These are phyloP conservation scores for Strobilomyces dryophilus DNA, from an alignment of 768 basidiomycete genomes.

Conservation along the genomic window DNA sequence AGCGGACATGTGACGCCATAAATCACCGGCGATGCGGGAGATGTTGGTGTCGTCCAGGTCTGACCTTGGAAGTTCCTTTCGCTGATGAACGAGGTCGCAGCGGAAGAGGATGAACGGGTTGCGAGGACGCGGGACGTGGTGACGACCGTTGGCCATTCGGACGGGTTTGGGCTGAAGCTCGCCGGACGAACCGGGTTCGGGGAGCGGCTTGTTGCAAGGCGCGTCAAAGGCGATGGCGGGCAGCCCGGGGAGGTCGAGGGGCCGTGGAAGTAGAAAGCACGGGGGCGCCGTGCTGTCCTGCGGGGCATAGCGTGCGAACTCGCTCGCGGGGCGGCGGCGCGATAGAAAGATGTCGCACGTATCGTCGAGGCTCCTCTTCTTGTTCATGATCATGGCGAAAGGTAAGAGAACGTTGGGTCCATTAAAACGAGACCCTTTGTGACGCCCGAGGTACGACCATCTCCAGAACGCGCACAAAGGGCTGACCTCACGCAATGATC, in stretches of 20 bases:
- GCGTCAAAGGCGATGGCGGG: neutral
- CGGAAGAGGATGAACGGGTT: slow-evolving; percentile 83
- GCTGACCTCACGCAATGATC: slow-evolving; percentile 1
- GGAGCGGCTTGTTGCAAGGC: slow-evolving; percentile 16
- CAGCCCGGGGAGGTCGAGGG: slow-evolving; percentile 4
- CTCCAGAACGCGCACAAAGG: slow-evolving; percentile 21
- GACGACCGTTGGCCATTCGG: slow-evolving; percentile 16
- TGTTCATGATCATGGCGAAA: slow-evolving; percentile 23
- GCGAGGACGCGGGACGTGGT: slow-evolving; percentile 66
- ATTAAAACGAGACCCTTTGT: slow-evolving; percentile 21
- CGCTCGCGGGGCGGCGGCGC: slow-evolving; percentile 14
- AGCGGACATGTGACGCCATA: slow-evolving; percentile 57
- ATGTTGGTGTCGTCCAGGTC: slow-evolving; percentile 69
- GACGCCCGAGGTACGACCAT: neutral
- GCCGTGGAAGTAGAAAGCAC: slow-evolving; percentile 5
- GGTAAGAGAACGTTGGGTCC: slow-evolving; percentile 6
- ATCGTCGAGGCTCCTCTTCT: slow-evolving; percentile 29
- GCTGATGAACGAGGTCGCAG: slow-evolving; percentile 64
- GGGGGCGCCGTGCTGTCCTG: slow-evolving; percentile 9
- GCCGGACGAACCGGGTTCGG: slow-evolving; percentile 24
- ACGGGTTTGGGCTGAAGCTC: slow-evolving; percentile 12
- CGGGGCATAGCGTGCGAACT: slow-evolving; percentile 6
- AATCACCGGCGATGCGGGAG: slow-evolving; percentile 57
- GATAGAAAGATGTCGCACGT: slow-evolving; percentile 28
- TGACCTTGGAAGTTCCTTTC: slow-evolving; percentile 48